Base-by-base conservation (phyloP, 108 stramenopile species). In the Nitzschia inconspicua region DNA sequence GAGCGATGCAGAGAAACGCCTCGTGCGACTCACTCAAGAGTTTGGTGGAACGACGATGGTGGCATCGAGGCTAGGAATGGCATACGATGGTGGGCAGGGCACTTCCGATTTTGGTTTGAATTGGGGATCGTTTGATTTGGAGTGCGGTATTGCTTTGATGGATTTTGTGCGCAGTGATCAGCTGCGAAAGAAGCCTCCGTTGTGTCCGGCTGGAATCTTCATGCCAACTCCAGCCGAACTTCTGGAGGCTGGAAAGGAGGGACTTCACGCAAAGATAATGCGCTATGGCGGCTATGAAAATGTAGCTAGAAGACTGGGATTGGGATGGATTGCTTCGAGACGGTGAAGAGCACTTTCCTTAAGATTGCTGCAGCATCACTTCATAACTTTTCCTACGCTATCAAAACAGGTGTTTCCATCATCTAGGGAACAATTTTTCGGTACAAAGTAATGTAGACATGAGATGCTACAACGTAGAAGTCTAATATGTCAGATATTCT, bases 231-330 rank as follows among this genome's bases (percentile, higher is more conserved):
- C 53, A 22, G 26, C 19, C 22, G 66, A 76, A 16, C 56, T 83
- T 29, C 4, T 66, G 7, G 28, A 52, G 16, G 31, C 37, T 48
- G 52, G 32, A 7, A 66, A 62, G 29, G 28, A 51, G 16, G 63
- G 47, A 11, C 30, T 64, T 14, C 27, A 74, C 16, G 52, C 51
- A 24, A 54, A 59, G 47, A 80, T 88, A 36, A 36, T 36, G 2
- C 28, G 49, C 32, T 88, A 61, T 65, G 87, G 87, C 26, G 88
- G 88, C 2, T 89, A 82, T 43, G 88, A 89, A 61, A 85, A 82
- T 60, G 82, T 89, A 0, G 84, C 88, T 1, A 46, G 88, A 18
- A 63, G 84, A 27, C 42, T 89, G 34, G 82, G 82, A 4, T 61
- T 88, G 19, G 46, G n/a, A 14, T 39, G 37, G 37, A n/a, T n/a